Percentiles rank a stretch among this genome's conserved stretches.
Evolutionary conservation across 768 basidiomycete genomes (phyloP).

Genomic region (Pisolithus microcarpus): DNA sequence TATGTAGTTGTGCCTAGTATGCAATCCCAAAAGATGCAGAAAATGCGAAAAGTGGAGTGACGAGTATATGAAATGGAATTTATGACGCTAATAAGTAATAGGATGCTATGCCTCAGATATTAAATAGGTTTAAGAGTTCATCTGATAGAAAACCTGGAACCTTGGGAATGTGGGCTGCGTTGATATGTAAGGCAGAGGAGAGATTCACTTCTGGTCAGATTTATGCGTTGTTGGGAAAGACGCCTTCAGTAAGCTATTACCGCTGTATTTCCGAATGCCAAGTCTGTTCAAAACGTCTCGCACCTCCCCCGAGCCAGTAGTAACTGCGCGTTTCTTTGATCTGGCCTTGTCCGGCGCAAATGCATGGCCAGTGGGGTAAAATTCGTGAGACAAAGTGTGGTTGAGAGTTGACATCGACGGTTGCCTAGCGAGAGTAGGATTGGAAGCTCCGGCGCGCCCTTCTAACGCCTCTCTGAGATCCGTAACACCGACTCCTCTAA

Average conservation of each 20-base stretch:
- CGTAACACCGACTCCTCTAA: conserved; percentile 76
- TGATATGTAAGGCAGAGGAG: background rate
- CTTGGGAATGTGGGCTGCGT: background rate
- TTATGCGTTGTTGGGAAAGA: conserved; percentile 57
- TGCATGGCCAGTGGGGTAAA: conserved; percentile 34
- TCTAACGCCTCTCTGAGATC: conserved; percentile 87
- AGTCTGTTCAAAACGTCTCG: conserved; percentile 74
- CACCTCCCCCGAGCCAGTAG: conserved; percentile 61
- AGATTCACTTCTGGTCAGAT: conserved; percentile 34
- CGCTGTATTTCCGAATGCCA: conserved; percentile 70
- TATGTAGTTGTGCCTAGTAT: conserved; percentile 6
- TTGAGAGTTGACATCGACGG: conserved; percentile 76
- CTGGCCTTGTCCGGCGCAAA: conserved; percentile 50
- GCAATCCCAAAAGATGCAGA: conserved; percentile 10
- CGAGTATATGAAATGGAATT: background rate
- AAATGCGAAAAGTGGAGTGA: conserved; percentile 14
- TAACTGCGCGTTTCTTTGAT: conserved; percentile 43
- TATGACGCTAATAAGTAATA: background rate
- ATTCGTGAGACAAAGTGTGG: conserved; percentile 47
- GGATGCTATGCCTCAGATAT: background rate
- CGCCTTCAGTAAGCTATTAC: conserved; percentile 56
- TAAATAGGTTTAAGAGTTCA: too few species aligned
- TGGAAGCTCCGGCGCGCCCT: conserved; percentile 78
- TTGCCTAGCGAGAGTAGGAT: conserved; percentile 57
- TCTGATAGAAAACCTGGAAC: background rate